Conservation (phyloP, 1,139 yeast genomes). For the Kazachstania sp. region DNA sequence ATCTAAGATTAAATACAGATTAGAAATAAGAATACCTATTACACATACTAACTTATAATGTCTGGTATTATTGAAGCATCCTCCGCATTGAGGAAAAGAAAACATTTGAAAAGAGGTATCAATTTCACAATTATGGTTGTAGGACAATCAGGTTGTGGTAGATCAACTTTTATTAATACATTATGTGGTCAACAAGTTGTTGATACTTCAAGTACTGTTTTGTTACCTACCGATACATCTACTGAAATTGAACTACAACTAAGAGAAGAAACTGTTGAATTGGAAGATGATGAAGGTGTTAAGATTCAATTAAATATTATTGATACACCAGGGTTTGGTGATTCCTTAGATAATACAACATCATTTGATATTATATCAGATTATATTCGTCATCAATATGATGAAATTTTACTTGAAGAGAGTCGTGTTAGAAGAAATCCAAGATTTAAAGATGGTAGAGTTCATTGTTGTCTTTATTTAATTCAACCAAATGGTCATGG, state of each 20-base stretch:
- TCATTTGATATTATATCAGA: constrained; percentile 64
- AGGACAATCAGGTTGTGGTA: constrained; percentile 75
- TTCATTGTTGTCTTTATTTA: constrained; percentile 62
- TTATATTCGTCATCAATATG: constrained; percentile 80
- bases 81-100: constrained; percentile 50
- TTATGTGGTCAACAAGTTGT: constrained; percentile 82
- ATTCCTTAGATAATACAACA: constrained; percentile 53
- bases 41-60: constrained; percentile 17
- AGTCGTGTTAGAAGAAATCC: constrained; percentile 74
- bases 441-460: constrained; percentile 66
- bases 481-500: constrained; percentile 75
- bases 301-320: constrained; percentile 54
- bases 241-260: constrained; percentile 39
- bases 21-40: not conserved
- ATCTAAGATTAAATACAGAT: not conserved
- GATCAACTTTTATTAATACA: constrained; percentile 77
- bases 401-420: constrained; percentile 67
- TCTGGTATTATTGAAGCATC: constrained; percentile 36
- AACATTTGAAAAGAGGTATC: constrained; percentile 78
- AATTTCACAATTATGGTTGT: constrained; percentile 78
- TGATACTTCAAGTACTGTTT: constrained; percentile 40
- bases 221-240: constrained; percentile 39
- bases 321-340: constrained; percentile 78
- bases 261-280: constrained; percentile 49
- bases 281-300: constrained; percentile 49